Evolutionary conservation across 257 asterid species (phyloP).

Genomic region (Forsythia suspensa): DNA sequence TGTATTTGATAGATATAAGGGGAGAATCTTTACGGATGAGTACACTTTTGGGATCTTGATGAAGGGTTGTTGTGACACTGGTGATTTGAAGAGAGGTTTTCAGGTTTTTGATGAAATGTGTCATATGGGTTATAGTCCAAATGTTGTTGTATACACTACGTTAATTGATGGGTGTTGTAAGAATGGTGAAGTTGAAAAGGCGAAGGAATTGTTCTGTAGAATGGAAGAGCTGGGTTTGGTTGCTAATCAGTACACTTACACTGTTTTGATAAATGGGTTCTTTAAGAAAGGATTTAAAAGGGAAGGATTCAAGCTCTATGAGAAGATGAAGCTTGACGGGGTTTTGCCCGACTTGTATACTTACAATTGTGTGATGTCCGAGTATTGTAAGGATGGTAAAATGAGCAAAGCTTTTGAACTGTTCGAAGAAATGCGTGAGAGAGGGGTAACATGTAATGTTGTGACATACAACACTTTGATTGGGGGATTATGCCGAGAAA

Average conservation of each 20-base stretch:
- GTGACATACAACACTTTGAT: slow-evolving; percentile 72
- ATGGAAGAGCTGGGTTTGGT: slow-evolving; percentile 55
- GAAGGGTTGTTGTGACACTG: slow-evolving; percentile 67
- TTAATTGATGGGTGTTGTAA: slow-evolving; percentile 70
- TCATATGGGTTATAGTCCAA: slow-evolving; percentile 48
- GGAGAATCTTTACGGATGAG: slow-evolving; percentile 38
- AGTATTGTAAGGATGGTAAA: slow-evolving; percentile 43
- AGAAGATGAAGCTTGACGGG: slow-evolving; percentile 59
- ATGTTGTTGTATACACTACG: slow-evolving; percentile 68
- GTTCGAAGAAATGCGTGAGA: slow-evolving; percentile 60
- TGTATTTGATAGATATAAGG: slow-evolving; percentile 43
- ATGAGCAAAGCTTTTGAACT: slow-evolving; percentile 44
- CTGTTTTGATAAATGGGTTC: slow-evolving; percentile 63
- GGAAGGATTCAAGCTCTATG: slow-evolving; percentile 66
- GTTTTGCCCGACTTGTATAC: slow-evolving; percentile 60
- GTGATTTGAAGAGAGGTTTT: slow-evolving; percentile 52
- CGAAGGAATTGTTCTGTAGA: slow-evolving; percentile 43
- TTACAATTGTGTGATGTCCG: slow-evolving; percentile 50
- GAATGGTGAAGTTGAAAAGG: slow-evolving; percentile 50
- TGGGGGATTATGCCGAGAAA: slow-evolving; percentile 55
- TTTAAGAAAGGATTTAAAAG: slow-evolving; percentile 51
- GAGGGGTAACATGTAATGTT: slow-evolving; percentile 54
- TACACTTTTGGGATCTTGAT: slow-evolving; percentile 75
- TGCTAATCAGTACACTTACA: slow-evolving; percentile 68
- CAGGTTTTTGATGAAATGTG: slow-evolving; percentile 39